A percentile compares a stretch with the other conserved stretches of the same genome.
phyloP scores from a whole-genome alignment of 345 rosid genomes.

The Citrus unshiu region DNA sequence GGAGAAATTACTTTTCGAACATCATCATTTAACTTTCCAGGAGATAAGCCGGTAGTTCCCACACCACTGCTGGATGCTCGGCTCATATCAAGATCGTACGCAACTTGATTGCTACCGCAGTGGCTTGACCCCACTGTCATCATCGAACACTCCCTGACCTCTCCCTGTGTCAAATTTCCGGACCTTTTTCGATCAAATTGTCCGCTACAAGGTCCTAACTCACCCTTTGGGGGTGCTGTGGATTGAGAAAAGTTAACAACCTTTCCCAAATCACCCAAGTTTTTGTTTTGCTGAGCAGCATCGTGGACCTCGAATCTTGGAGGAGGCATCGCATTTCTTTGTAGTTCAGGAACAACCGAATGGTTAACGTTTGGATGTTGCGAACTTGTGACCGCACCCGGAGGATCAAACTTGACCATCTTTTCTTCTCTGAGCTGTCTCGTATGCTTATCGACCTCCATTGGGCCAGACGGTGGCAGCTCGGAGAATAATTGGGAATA shows the following conservation, averaged over 20 bases:
- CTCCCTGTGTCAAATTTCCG: slow-evolving; percentile 17
- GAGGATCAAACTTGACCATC: slow-evolving; percentile 15
- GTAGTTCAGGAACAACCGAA: slow-evolving; percentile 16
- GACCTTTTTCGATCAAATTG: slow-evolving; percentile 9
- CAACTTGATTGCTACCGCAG: slow-evolving; percentile 53
- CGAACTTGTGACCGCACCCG: slow-evolving; percentile 5
- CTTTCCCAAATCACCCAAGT: slow-evolving; percentile 22
- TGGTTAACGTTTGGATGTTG: slow-evolving; percentile 19
- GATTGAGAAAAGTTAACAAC: slow-evolving; percentile 21
- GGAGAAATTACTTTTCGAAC: slow-evolving; percentile 12
- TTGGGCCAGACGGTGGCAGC: slow-evolving; percentile 24
- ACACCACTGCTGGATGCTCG: slow-evolving; percentile 34
- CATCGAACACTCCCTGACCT: slow-evolving; percentile 38
- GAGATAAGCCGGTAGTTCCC: slow-evolving; percentile 31
- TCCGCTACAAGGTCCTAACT: background rate
- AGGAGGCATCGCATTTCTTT: slow-evolving; percentile 37
- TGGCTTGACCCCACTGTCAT: slow-evolving; percentile 63
- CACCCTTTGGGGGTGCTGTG: slow-evolving; percentile 14
- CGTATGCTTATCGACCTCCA: slow-evolving; percentile 25
- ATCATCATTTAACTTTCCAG: slow-evolving; percentile 26
- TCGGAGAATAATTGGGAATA: slow-evolving; percentile 46
- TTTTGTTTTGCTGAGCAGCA: slow-evolving; percentile 23
- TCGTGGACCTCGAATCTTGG: slow-evolving; percentile 34
- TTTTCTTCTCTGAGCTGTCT: slow-evolving; percentile 24
- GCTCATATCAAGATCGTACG: slow-evolving; percentile 36